Evolutionary conservation across 352 stramenopile genomes (phyloP).

Genomic region (Phytophthora pluvialis): DNA sequence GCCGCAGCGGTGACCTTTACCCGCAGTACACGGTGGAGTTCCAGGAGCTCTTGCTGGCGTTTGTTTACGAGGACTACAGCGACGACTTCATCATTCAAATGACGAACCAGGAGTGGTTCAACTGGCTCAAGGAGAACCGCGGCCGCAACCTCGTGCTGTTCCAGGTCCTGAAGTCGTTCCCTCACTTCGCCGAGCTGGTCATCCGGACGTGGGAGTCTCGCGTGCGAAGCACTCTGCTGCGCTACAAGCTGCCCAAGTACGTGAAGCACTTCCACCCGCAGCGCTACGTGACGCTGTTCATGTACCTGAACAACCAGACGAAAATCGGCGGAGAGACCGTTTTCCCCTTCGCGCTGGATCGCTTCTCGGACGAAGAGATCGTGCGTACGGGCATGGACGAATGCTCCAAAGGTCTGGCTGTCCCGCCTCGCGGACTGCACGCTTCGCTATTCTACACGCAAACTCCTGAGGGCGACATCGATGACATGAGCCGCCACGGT

Average conservation of each 20-base stretch:
- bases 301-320: constrained; percentile 96
- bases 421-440: constrained; percentile 71
- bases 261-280: constrained; percentile 90
- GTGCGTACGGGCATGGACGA: constrained; percentile 77
- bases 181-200: constrained; percentile 57
- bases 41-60: constrained; percentile 55
- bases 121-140: constrained; percentile 69
- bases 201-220: constrained; percentile 74
- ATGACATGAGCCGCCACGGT: constrained; percentile 79
- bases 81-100: constrained; percentile 51
- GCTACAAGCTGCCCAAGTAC: constrained; percentile 71
- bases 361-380: constrained; percentile 72
- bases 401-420: constrained; percentile 75
- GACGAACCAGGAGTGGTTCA: constrained; percentile 71
- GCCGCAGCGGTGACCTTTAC: constrained; percentile 56
- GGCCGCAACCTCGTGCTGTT: constrained; percentile 67
- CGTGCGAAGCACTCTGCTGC: constrained; percentile 33
- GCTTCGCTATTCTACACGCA: constrained; percentile 85
- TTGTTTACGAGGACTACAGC: constrained; percentile 73
- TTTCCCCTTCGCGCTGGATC: constrained; percentile 89
- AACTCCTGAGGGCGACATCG: constrained; percentile 73
- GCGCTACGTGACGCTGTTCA: constrained; percentile 96
- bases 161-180: constrained; percentile 62
- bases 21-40: constrained; percentile 80
- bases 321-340: constrained; percentile 95